Evolutionary conservation across 2,329 filamentous ascomycete genomes (phyloP).

Genomic region (Eutypella sp.): DNA sequence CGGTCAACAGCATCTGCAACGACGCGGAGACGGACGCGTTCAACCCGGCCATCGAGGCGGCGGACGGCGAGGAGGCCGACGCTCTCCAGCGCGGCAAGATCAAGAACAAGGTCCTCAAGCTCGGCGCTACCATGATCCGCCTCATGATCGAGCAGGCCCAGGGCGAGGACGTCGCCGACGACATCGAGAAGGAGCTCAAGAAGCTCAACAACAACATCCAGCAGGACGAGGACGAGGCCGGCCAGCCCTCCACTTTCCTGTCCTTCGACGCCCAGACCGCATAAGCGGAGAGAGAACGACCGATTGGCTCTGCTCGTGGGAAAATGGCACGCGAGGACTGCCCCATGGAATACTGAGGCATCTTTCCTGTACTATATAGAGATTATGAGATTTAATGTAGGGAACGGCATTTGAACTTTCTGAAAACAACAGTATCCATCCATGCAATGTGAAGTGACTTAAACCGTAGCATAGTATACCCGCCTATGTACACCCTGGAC

Average conservation of each 20-base stretch:
- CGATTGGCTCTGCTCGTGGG: too few species aligned
- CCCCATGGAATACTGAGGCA: neutral
- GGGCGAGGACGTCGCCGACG: conserved; percentile 39
- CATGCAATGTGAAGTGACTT: too few species aligned
- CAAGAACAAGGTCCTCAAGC: conserved; percentile 57
- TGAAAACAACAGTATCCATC: too few species aligned
- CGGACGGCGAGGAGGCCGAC: conserved; percentile 37
- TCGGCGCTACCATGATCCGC: conserved; percentile 46
- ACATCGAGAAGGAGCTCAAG: conserved; percentile 41
- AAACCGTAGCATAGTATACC: too few species aligned
- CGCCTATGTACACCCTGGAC: too few species aligned
- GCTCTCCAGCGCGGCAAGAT: conserved; percentile 51
- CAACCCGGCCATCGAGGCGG: conserved; percentile 48
- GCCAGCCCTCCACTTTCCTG: conserved; percentile 37
- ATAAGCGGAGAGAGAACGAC: conserved; percentile 6
- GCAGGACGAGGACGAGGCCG: conserved; percentile 41
- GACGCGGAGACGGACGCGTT: conserved; percentile 49
- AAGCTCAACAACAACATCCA: conserved; percentile 51
- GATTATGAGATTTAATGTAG: neutral
- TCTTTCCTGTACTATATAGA: neutral
- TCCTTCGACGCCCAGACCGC: conserved; percentile 28
- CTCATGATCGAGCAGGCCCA: conserved; percentile 47
- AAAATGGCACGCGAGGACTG: neutral
- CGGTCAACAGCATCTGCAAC: conserved; percentile 48
- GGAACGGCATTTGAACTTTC: neutral